phyloP scores from a whole-genome alignment of 139 green algal species.

The Chlamydomonas schloesseri region DNA sequence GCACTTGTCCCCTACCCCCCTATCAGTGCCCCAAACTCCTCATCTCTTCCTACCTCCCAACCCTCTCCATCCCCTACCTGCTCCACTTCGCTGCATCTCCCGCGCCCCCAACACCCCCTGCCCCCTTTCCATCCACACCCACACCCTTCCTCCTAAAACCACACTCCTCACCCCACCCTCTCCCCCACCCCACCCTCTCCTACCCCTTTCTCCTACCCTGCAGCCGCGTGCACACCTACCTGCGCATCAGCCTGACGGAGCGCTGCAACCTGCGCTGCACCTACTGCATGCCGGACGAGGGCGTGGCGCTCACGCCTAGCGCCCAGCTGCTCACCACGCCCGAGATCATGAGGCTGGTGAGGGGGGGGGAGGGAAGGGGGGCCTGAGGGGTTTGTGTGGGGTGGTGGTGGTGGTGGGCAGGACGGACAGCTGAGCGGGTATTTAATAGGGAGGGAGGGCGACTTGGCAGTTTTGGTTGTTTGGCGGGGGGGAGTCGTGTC shows the following conservation, averaged over 20 bases:
- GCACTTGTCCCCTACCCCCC: too few species aligned
- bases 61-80: background rate
- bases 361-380: background rate
- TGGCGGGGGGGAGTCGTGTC: too few species aligned
- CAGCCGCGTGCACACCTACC: slow-evolving; percentile 94
- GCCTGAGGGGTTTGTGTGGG: too few species aligned
- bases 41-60: too few species aligned
- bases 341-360: slow-evolving; percentile 88
- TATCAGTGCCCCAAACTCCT: too few species aligned
- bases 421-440: too few species aligned
- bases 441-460: too few species aligned
- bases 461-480: too few species aligned
- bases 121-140: background rate
- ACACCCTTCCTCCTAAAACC: background rate
- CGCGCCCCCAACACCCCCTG: too few species aligned
- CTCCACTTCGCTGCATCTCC: too few species aligned
- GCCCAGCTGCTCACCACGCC: slow-evolving; percentile 76
- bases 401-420: too few species aligned
- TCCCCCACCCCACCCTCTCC: too few species aligned
- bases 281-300: slow-evolving; percentile 99
- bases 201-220: background rate
- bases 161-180: background rate
- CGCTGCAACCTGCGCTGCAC: slow-evolving; percentile 97
- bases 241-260: slow-evolving; percentile 98
- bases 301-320: slow-evolving; percentile 87